Conservation (phyloP, 495 filamentous ascomycete genomes). For the Evansstolkia leycettana region DNA sequence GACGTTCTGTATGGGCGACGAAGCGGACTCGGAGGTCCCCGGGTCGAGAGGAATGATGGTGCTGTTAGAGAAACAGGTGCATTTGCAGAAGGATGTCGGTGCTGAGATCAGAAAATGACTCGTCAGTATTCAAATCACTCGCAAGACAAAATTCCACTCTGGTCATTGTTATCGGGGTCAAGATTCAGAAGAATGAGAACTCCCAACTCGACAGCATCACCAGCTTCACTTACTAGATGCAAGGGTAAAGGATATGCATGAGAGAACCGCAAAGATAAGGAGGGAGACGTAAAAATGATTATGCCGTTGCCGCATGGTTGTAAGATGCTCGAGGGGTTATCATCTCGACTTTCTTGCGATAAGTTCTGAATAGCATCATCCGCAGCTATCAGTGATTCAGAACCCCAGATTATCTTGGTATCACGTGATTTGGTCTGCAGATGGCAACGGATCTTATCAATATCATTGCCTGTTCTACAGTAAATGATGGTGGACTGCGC, state of each 20-base stretch:
- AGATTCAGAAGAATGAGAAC: no score
- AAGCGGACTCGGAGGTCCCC: constrained; percentile 13
- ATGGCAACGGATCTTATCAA: no score
- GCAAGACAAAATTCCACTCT: background rate
- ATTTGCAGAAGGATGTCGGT: constrained; percentile 95
- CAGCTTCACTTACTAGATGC: constrained; percentile 19
- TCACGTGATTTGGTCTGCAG: no score
- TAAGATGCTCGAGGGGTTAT: background rate
- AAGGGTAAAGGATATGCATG: constrained; percentile 12
- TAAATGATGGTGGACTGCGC: no score
- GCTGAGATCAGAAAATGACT: constrained; percentile 10
- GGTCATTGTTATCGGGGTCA: no score
- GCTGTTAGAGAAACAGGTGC: constrained; percentile 83
- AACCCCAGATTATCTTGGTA: no score
- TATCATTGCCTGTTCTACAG: no score
- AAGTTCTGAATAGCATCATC: background rate
- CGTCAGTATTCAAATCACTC: constrained; percentile 5
- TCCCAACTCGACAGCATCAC: background rate
- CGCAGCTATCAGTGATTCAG: no score
- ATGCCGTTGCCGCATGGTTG: background rate
- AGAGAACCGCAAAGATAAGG: constrained; percentile 4
- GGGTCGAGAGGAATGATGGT: constrained; percentile 59
- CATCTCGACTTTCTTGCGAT: background rate
- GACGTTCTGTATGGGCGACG: constrained; percentile 10
- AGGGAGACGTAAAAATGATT: background rate